Percentiles rank a stretch among this genome's conserved stretches.
phyloP scores from a whole-genome alignment of 2,329 filamentous ascomycete species.

The Xenoacremonium recifei region DNA sequence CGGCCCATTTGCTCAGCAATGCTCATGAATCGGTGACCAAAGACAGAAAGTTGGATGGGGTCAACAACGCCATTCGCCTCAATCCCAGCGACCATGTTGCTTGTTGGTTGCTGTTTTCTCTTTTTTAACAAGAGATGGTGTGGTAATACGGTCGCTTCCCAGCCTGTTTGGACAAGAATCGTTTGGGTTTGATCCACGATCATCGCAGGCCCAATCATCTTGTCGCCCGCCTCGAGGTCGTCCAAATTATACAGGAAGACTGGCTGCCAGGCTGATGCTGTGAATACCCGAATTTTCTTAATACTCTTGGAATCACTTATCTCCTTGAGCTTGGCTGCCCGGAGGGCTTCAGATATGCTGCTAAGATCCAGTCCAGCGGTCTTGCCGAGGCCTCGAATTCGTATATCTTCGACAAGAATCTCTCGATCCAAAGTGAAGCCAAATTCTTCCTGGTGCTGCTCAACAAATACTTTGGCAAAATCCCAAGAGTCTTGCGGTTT shows the following conservation, averaged over 20 bases:
- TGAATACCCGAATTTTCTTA: too few species aligned
- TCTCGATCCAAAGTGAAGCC: constrained; percentile 33
- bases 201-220: constrained; percentile 57
- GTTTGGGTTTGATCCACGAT: constrained; percentile 71
- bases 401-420: constrained; percentile 40
- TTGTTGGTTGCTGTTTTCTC: too few species aligned
- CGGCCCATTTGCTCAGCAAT: constrained; percentile 80
- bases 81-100: constrained; percentile 7
- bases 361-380: neutral
- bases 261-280: neutral
- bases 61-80: constrained; percentile 46
- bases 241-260: constrained; percentile 14
- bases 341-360: neutral
- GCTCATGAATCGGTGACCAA: constrained; percentile 76
- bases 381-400: constrained; percentile 34
- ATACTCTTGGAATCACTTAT: neutral
- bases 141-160: constrained; percentile 26
- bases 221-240: constrained; percentile 3
- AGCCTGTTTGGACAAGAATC: constrained; percentile 58
- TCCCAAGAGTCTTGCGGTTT: constrained; percentile 41
- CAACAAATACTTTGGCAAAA: constrained; percentile 29
- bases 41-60: constrained; percentile 70
- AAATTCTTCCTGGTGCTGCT: constrained; percentile 37
- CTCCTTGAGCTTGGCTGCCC: neutral
- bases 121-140: too few species aligned